These are phyloP conservation scores for Aspergillus incahuasiensis DNA, from an alignment of 495 filamentous ascomycete species.

Conservation along the genomic window DNA sequence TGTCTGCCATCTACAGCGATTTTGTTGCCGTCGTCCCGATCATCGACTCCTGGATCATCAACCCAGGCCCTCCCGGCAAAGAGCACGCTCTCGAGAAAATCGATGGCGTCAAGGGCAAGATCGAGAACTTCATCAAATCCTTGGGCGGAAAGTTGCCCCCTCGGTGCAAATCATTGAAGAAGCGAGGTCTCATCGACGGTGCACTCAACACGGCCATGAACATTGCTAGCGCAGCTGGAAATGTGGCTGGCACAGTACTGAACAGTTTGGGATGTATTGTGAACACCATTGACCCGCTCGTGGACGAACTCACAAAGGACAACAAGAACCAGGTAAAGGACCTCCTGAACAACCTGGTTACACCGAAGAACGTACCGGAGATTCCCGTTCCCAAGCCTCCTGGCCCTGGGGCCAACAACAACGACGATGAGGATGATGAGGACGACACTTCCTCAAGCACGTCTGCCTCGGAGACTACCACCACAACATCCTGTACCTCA, in stretches of 20 bases:
- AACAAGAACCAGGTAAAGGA: neutral
- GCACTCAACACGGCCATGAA: neutral
- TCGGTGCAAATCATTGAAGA: neutral
- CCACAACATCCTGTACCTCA: neutral
- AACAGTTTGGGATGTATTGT: neutral
- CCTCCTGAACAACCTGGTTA: neutral
- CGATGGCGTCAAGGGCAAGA: neutral
- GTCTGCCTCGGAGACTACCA: neutral
- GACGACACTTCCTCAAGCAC: neutral
- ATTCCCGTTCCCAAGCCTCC: neutral
- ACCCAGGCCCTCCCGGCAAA: neutral
- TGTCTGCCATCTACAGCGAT: neutral
- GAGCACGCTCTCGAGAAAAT: neutral
- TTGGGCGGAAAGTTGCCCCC: neutral
- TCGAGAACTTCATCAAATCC: neutral
- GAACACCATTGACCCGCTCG: neutral
- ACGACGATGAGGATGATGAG: neutral
- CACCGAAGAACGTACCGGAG: too few relatives aligned
- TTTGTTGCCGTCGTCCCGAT: neutral
- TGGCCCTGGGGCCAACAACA: neutral
- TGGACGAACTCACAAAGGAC: neutral
- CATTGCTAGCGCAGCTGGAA: neutral
- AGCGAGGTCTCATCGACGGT: neutral
- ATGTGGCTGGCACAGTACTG: neutral
- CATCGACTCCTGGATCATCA: neutral